phyloP scores from a whole-genome alignment of 768 basidiomycete genomes.

The Mrakia blollopis region DNA sequence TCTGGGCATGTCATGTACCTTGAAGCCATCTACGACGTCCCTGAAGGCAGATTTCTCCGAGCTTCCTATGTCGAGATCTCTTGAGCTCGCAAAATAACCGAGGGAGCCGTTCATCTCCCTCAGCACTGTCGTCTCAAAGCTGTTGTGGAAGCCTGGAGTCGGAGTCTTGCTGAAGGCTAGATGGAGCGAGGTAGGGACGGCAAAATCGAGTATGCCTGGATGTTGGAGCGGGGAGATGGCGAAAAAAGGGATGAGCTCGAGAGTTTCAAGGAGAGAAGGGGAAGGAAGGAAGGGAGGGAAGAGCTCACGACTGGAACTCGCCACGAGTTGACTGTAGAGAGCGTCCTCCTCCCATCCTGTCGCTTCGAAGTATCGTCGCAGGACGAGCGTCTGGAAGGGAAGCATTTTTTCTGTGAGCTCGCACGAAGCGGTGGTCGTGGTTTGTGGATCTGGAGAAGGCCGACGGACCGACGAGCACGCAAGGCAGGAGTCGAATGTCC shows the following conservation, averaged over 20 bases:
- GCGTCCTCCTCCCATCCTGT: conserved; percentile 98
- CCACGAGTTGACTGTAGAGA: conserved; percentile 79
- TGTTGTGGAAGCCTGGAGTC: conserved; percentile 7
- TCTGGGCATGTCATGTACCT: conserved; percentile 72
- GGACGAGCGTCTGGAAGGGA: conserved; percentile 47
- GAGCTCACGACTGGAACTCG: conserved; percentile 72
- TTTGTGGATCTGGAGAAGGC: background rate
- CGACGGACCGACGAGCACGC: too few species aligned
- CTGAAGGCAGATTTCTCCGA: conserved; percentile 60
- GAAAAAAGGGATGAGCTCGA: background rate
- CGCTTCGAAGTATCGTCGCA: conserved; percentile 82
- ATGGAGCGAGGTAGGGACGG: conserved; percentile 76
- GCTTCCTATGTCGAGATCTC: background rate
- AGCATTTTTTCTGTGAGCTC: conserved; percentile 34
- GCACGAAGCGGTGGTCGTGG: background rate
- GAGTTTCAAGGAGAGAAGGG: background rate
- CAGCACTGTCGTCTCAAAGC: conserved; percentile 52
- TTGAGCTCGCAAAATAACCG: conserved; percentile 22
- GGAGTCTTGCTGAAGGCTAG: conserved; percentile 69
- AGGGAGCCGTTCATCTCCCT: conserved; percentile 88
- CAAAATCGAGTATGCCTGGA: conserved; percentile 84
- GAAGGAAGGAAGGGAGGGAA: background rate
- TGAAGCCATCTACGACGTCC: conserved; percentile 83
- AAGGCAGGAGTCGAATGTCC: background rate
- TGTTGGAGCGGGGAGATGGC: background rate